phyloP scores from a whole-genome alignment of 306 rosid species.

The Malus sieversii region DNA sequence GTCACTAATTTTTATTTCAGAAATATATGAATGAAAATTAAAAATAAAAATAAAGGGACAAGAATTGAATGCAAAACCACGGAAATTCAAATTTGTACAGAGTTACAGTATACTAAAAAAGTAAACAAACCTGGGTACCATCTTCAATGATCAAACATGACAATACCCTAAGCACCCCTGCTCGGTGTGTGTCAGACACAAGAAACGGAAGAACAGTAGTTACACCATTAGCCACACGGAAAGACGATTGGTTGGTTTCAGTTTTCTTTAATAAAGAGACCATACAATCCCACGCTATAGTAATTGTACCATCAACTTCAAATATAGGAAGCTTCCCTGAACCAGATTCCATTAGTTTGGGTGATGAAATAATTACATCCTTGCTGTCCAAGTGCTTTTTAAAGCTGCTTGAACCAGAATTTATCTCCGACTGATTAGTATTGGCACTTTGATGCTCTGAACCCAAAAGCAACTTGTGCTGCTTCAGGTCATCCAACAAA shows the following conservation, averaged over 20 bases:
- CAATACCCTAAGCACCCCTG: constrained; percentile 82
- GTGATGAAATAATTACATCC: constrained; percentile 85
- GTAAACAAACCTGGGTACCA: constrained; percentile 60
- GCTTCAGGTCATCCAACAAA: constrained; percentile 89
- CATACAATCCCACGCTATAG: constrained; percentile 97
- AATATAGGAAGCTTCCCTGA: constrained; percentile 85
- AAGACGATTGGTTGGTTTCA: constrained; percentile 81
- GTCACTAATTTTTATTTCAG: neutral
- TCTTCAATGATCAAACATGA: constrained; percentile 92
- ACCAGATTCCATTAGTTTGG: constrained; percentile 68
- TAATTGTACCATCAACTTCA: constrained; percentile 63
- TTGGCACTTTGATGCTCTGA: constrained; percentile 49
- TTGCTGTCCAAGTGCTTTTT: constrained; percentile 64
- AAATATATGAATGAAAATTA: neutral
- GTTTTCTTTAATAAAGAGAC: constrained; percentile 82
- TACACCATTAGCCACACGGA: constrained; percentile 80
- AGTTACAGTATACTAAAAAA: neutral
- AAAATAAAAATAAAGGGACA: neutral
- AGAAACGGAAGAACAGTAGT: constrained; percentile 74
- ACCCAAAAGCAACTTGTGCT: constrained; percentile 61
- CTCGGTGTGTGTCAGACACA: constrained; percentile 74
- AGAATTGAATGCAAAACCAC: neutral
- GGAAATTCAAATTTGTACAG: neutral
- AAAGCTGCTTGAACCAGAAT: constrained; percentile 59
- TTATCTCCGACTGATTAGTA: constrained; percentile 46